phyloP scores from a whole-genome alignment of 371 early-diverging fungal genomes.

The Vairimorpha necatrix region DNA sequence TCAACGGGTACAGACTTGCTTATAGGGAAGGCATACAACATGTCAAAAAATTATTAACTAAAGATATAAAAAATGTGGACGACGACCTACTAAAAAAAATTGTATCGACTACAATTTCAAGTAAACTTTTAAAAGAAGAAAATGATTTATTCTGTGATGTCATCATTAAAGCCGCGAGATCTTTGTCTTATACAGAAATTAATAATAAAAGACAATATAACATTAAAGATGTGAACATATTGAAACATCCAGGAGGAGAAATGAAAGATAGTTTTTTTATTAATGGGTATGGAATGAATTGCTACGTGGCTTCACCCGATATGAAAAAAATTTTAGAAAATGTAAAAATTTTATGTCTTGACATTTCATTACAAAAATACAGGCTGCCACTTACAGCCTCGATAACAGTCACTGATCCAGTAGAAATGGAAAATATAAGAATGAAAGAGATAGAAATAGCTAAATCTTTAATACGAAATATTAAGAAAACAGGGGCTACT shows the following conservation, averaged over 20 bases:
- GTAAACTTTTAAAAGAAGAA: conserved; percentile 86
- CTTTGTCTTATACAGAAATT: conserved; percentile 76
- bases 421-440: conserved; percentile 91
- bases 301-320: conserved; percentile 77
- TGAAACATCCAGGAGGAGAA: conserved; percentile 95
- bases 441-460: conserved; percentile 88
- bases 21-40: conserved; percentile 95
- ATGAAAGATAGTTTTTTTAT: conserved; percentile 81
- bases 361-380: conserved; percentile 96
- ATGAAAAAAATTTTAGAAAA: conserved; percentile 65
- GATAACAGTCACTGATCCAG: conserved; percentile 91
- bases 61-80: conserved; percentile 40
- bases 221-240: conserved; percentile 89
- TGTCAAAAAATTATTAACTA: conserved; percentile 81
- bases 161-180: conserved; percentile 83
- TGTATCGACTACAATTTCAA: conserved; percentile 93
- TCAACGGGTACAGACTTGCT: conserved; percentile 90
- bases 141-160: conserved; percentile 87
- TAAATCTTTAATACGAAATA: conserved; percentile 84
- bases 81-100: conserved; percentile 69
- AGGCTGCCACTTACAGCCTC: conserved; percentile 93
- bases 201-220: conserved; percentile 85
- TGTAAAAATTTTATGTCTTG: conserved; percentile 94
- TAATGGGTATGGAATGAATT: conserved; percentile 91
- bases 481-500: conserved; percentile 87